Evolutionary conservation across 2,329 filamentous ascomycete species (phyloP).

Genomic region (Periglandula ipomoeae): DNA sequence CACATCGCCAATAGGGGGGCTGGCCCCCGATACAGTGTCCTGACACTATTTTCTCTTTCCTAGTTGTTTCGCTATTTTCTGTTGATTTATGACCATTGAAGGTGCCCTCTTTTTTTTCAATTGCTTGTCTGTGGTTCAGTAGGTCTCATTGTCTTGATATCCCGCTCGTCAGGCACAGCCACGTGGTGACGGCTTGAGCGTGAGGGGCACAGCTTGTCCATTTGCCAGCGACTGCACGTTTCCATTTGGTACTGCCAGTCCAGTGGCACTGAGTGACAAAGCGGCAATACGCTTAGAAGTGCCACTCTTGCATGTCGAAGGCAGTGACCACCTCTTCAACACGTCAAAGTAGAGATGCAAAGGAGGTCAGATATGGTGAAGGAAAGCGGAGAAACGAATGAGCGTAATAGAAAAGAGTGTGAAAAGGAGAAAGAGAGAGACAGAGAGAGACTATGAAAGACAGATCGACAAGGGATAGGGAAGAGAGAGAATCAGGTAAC

Average conservation of each 20-base stretch:
- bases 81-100: slow-evolving; percentile 7
- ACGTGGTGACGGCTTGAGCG: background rate
- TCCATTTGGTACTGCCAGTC: slow-evolving; percentile 15
- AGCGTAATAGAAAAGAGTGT: background rate
- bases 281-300: background rate
- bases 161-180: background rate
- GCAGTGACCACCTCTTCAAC: background rate
- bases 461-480: slow-evolving; percentile 11
- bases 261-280: slow-evolving; percentile 10
- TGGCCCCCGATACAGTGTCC: slow-evolving; percentile 9
- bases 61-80: slow-evolving; percentile 10
- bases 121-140: background rate
- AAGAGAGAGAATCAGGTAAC: slow-evolving; percentile 19
- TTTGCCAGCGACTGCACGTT: background rate
- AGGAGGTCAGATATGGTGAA: slow-evolving; percentile 10
- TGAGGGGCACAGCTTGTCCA: background rate
- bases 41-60: slow-evolving; percentile 17
- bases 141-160: background rate
- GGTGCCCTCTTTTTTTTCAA: slow-evolving; percentile 11
- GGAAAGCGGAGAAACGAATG: background rate
- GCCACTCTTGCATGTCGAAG: background rate
- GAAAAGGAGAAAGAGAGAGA: slow-evolving; percentile 11
- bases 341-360: background rate
- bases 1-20: slow-evolving; percentile 14
- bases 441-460: slow-evolving; percentile 9